Evolutionary conservation across 345 rosid genomes (phyloP).

Genomic region (Hirschfeldia incana): DNA sequence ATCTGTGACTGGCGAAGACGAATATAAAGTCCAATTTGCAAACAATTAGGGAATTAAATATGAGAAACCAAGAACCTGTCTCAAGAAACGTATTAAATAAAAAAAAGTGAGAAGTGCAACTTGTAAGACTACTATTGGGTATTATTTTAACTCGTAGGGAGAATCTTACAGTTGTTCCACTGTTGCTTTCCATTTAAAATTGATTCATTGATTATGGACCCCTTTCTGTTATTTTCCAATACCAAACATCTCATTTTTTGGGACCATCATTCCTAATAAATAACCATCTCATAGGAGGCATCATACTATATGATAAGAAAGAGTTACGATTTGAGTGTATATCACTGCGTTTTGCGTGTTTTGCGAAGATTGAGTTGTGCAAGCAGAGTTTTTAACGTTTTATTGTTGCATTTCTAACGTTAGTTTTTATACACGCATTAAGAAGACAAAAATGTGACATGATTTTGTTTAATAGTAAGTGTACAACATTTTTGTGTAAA

Average conservation of each 20-base stretch:
- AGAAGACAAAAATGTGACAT: background rate
- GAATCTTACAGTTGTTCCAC: constrained; percentile 44
- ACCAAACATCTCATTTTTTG: constrained; percentile 17
- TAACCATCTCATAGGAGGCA: background rate
- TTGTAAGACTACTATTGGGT: constrained; percentile 32
- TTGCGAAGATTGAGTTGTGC: background rate
- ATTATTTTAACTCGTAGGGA: constrained; percentile 36
- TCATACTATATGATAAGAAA: background rate
- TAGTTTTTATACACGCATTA: background rate
- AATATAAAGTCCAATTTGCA: constrained; percentile 22
- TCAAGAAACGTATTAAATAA: constrained; percentile 18
- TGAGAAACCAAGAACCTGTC: constrained; percentile 1
- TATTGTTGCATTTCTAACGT: background rate
- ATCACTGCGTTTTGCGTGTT: background rate
- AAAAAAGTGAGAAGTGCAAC: constrained; percentile 20
- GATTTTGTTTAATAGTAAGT: background rate
- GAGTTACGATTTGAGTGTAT: background rate
- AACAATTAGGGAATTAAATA: constrained; percentile 5
- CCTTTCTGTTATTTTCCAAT: constrained; percentile 28
- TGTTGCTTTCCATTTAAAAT: constrained; percentile 25
- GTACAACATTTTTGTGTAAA: background rate
- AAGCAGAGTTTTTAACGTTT: background rate
- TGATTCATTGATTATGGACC: constrained; percentile 19
- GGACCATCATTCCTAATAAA: constrained; percentile 3
- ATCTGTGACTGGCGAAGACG: constrained; percentile 12